These are phyloP conservation scores for Leccinum pseudoinsigne DNA, from an alignment of 1,284 basidiomycete genomes.

Conservation along the genomic window DNA sequence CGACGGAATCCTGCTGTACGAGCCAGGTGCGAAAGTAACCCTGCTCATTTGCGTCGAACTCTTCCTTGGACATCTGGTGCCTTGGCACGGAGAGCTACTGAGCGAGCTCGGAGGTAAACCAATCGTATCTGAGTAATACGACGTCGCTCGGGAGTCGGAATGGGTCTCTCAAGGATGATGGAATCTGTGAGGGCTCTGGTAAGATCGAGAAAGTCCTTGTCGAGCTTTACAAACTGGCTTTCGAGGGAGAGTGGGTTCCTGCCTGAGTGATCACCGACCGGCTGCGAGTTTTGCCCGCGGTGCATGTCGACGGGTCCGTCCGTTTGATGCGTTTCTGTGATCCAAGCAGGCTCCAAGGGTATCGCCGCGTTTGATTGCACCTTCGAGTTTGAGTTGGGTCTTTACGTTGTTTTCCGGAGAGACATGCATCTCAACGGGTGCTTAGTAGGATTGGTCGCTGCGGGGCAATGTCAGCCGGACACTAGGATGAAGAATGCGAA, in stretches of 20 bases:
- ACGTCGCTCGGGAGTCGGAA: conserved; percentile 30
- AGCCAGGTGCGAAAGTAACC: conserved; percentile 79
- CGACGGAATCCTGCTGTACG: conserved; percentile 53
- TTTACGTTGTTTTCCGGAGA: conserved; percentile 72
- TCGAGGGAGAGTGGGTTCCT: conserved; percentile 52
- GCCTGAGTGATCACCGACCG: conserved; percentile 1
- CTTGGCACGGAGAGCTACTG: conserved; percentile 48
- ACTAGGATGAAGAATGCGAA: too few species aligned
- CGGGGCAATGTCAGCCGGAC: not conserved
- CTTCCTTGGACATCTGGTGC: conserved; percentile 79
- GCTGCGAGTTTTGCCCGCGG: conserved; percentile 7
- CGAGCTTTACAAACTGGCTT: conserved; percentile 70
- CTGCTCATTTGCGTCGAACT: conserved; percentile 87
- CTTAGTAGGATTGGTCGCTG: conserved; percentile 13
- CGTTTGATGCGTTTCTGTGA: conserved; percentile 20
- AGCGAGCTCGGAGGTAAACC: conserved; percentile 23
- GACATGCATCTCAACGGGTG: conserved; percentile 40
- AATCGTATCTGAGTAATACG: conserved; percentile 40
- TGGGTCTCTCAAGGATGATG: conserved; percentile 58
- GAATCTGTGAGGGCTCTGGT: conserved; percentile 60
- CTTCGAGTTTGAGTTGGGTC: conserved; percentile 67
- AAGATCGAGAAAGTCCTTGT: conserved; percentile 60
- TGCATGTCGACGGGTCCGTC: conserved; percentile 1
- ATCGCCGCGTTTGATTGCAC: conserved; percentile 84
- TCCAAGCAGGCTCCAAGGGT: conserved; percentile 41